Evolutionary conservation across 2,329 filamentous ascomycete genomes (phyloP).

Genomic region (Diaporthe sp.): DNA sequence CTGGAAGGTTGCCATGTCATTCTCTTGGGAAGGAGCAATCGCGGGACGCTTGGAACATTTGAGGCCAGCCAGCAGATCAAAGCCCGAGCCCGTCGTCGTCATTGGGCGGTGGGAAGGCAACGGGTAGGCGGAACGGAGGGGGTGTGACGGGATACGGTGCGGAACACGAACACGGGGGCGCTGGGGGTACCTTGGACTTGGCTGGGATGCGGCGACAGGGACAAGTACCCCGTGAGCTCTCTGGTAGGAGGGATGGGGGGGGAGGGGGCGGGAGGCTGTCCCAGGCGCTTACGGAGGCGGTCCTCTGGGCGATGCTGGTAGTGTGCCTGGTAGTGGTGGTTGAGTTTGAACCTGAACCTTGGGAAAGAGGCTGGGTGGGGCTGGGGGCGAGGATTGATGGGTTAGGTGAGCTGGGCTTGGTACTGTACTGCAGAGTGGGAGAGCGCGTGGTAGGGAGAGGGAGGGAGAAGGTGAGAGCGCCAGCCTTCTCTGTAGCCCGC

Average conservation of each 20-base stretch:
- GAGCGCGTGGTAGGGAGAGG: background rate
- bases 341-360: constrained; percentile 26
- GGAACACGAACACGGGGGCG: constrained; percentile 19
- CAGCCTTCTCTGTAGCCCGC: constrained; percentile 20
- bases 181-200: constrained; percentile 28
- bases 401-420: constrained; percentile 34
- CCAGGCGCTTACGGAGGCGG: constrained; percentile 22
- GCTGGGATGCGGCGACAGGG: constrained; percentile 13
- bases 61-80: constrained; percentile 25
- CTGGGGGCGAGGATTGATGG: constrained; percentile 23
- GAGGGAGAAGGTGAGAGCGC: background rate
- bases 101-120: constrained; percentile 24
- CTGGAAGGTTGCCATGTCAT: constrained; percentile 41
- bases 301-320: constrained; percentile 16
- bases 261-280: constrained; percentile 7
- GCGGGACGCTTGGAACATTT: constrained; percentile 27
- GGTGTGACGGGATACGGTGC: constrained; percentile 29
- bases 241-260: constrained; percentile 5
- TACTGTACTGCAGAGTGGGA: constrained; percentile 6
- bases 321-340: constrained; percentile 16
- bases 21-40: constrained; percentile 33
- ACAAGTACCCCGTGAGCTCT: constrained; percentile 21
- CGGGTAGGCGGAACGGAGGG: constrained; percentile 27
- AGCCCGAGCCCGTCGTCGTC: constrained; percentile 32
- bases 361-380: constrained; percentile 34